Percentiles rank a stretch among this genome's conserved stretches.
phyloP scores from a whole-genome alignment of 192 early-diverging fungal genomes.

The Diversispora epigaea region DNA sequence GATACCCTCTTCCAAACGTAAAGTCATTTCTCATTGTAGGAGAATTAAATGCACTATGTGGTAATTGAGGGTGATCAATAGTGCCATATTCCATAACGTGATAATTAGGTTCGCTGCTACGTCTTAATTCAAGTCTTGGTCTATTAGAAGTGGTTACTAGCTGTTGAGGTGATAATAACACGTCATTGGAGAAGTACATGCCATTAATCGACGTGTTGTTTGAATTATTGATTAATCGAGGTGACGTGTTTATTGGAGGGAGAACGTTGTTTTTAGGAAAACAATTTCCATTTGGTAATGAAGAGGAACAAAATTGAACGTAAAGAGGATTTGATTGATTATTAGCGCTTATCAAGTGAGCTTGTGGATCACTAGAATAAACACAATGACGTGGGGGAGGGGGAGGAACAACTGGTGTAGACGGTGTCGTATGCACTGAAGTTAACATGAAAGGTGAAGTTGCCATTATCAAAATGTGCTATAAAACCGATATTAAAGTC shows the following conservation, averaged over 20 bases:
- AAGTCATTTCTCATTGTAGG: not conserved
- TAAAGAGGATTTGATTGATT: not conserved
- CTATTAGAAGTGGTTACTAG: not conserved
- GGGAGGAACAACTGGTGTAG: slow-evolving; percentile 1
- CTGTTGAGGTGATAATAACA: slow-evolving; percentile 9
- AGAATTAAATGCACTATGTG: not conserved
- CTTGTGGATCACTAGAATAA: slow-evolving; percentile 24
- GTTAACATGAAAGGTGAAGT: slow-evolving; percentile 1
- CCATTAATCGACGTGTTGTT: not conserved
- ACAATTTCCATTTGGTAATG: not conserved
- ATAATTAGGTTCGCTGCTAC: slow-evolving; percentile 14
- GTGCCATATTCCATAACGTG: not conserved
- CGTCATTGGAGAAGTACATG: not conserved
- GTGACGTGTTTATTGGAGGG: slow-evolving; percentile 8
- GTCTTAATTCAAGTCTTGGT: slow-evolving; percentile 1
- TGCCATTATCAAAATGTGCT: slow-evolving; percentile 24
- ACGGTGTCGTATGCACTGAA: not conserved
- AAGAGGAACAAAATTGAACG: slow-evolving; percentile 6
- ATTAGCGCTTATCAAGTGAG: slow-evolving; percentile 19
- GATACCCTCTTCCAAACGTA: not conserved
- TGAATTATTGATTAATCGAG: not conserved
- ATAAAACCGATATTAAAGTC: not conserved
- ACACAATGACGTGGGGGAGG: slow-evolving; percentile 4
- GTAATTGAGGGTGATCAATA: not conserved
- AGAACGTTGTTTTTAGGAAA: not conserved